Evolutionary conservation across 2,329 filamentous ascomycete genomes (phyloP).

Genomic region (Ophiocordyceps camponoti-rufipedis): DNA sequence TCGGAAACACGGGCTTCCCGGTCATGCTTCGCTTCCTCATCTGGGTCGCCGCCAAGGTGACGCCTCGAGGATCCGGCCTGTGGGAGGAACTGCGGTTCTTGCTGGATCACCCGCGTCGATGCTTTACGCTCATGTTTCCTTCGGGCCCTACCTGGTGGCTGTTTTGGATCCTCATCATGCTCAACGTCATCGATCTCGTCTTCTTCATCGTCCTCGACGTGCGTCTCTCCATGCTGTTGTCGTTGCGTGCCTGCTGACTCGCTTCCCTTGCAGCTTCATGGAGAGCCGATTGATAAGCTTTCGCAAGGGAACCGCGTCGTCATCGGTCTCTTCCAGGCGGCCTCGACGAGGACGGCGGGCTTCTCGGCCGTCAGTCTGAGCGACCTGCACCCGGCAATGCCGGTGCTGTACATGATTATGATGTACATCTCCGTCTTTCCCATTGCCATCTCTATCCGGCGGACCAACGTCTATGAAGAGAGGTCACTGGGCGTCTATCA

Average conservation of each 20-base stretch:
- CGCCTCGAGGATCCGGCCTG: conserved; percentile 45
- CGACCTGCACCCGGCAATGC: conserved; percentile 70
- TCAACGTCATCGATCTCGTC: conserved; percentile 74
- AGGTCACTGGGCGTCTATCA: conserved; percentile 61
- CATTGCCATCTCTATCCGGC: conserved; percentile 84
- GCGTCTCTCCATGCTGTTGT: conserved; percentile 16
- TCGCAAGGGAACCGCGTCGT: conserved; percentile 61
- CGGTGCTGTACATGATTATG: conserved; percentile 92
- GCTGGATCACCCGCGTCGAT: conserved; percentile 84
- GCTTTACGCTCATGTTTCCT: conserved; percentile 89
- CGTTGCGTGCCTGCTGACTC: background rate
- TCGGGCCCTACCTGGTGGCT: conserved; percentile 89
- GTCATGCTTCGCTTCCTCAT: conserved; percentile 89
- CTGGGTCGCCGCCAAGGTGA: conserved; percentile 55
- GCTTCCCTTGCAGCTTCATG: conserved; percentile 39
- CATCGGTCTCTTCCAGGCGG: conserved; percentile 79
- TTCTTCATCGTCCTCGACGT: conserved; percentile 89
- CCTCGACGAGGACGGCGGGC: conserved; percentile 76
- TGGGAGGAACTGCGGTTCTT: conserved; percentile 87
- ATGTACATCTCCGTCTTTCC: conserved; percentile 99
- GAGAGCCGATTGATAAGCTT: conserved; percentile 46
- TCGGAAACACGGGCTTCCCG: conserved; percentile 90
- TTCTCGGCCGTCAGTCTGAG: conserved; percentile 68
- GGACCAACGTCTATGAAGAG: conserved; percentile 94
- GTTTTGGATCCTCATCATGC: conserved; percentile 62